Evolutionary conservation across 352 stramenopile genomes (phyloP), one percentile per base, ranked within the genome.

Genomic region (Pythium periplocum): DNA sequence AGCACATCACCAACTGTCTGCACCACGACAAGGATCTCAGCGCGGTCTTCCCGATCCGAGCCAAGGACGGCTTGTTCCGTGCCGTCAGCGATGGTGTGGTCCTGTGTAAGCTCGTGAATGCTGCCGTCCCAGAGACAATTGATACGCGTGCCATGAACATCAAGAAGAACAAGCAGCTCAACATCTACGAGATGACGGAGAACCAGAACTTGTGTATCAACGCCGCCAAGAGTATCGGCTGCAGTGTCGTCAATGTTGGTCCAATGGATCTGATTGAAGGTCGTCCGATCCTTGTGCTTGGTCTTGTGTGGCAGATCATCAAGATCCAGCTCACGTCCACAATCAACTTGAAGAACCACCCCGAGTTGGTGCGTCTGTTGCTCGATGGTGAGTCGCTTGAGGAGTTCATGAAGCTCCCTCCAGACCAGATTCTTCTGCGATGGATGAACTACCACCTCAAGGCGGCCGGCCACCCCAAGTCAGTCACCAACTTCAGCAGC

Each of bases 401-500:
- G 46, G 78, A 73, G 47, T 93, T 98, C 31, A 90, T 97, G 71
- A 89, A 94, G 65, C 73, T 98, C 4, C 86, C 83, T 31, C 87
- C 90, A 1, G 90, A 98, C 49, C 76, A 93, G 45, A 97, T 97
- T 45, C 54, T 98, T 49, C 64, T 98, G 50, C 85, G 91, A 41
- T 98, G 91, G 91, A 81, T 98, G 68, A 98, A 98, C 63, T 97
- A 97, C 61, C 91, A 98, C 62, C 65, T 98, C 11, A 79, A 80
- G 56, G 79, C 78, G 37, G 80, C 79, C 7, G 75, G 79, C 2
- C 78, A 91, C 57, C 55, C 72, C 9, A 90, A 90, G 53, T 71
- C 71, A 33, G 75, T 94, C 31, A 84, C 77, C 7, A 93, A 93
- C 57, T 93, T 93, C 55, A 88, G 78, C 54, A 64, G 58, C 0